Percentiles rank a stretch among this genome's conserved stretches.
phyloP scores from a whole-genome alignment of 208 protist species.

The Leishmania major region DNA sequence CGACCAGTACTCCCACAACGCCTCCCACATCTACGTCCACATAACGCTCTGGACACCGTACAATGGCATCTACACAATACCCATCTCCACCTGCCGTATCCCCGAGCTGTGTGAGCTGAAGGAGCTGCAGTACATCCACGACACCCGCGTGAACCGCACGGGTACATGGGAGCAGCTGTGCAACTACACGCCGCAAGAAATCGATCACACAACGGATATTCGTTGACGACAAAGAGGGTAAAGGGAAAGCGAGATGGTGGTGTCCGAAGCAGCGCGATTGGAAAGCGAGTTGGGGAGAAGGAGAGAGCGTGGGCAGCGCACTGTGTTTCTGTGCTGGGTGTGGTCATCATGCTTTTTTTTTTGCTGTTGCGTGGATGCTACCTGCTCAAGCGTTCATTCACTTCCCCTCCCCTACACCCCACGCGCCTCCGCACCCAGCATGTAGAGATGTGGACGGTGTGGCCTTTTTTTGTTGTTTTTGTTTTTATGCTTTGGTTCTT shows the following conservation, averaged over 20 bases:
- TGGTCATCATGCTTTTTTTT: neutral
- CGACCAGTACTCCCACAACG: slow-evolving; percentile 42
- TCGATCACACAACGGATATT: slow-evolving; percentile 83
- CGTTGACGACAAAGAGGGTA: slow-evolving; percentile 31
- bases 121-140: slow-evolving; percentile 66
- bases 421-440: neutral
- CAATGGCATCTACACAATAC: slow-evolving; percentile 60
- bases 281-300: neutral
- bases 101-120: slow-evolving; percentile 74
- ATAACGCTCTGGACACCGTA: slow-evolving; percentile 72
- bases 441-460: neutral
- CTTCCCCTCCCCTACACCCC: neutral
- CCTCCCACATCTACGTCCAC: slow-evolving; percentile 53
- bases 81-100: slow-evolving; percentile 55
- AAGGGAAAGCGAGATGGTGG: neutral
- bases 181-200: slow-evolving; percentile 64
- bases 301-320: neutral
- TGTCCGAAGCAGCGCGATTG: neutral
- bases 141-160: slow-evolving; percentile 59
- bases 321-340: neutral
- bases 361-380: neutral
- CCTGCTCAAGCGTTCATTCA: neutral
- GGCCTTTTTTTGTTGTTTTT: neutral
- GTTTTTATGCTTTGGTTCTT: neutral
- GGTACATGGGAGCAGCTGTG: slow-evolving; percentile 78